These are phyloP conservation scores for Cadophora malorum DNA, from an alignment of 2,329 filamentous ascomycete genomes.

Conservation along the genomic window DNA sequence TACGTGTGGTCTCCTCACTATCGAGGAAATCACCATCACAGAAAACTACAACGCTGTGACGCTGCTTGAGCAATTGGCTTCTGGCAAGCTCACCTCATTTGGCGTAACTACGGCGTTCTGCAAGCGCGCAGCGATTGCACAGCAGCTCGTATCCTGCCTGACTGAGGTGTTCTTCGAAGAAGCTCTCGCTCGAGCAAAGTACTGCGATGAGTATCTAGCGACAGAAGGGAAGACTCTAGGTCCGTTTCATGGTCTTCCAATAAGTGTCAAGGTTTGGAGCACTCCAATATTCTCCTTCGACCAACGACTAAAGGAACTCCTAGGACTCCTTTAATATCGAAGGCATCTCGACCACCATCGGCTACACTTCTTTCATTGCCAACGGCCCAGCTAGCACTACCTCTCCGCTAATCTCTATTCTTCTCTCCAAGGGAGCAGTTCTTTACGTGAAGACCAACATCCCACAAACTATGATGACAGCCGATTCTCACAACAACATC, in stretches of 20 bases:
- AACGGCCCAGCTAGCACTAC: conserved; percentile 69
- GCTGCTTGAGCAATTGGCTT: conserved; percentile 12
- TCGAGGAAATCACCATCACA: conserved; percentile 19
- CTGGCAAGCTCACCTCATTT: conserved; percentile 11
- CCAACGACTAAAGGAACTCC: not conserved
- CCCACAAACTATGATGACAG: conserved; percentile 67
- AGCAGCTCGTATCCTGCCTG: conserved; percentile 21
- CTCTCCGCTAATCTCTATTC: conserved; percentile 72
- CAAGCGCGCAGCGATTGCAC: conserved; percentile 23
- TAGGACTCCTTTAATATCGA: conserved; percentile 71
- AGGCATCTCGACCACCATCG: conserved; percentile 81
- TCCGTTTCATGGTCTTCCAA: conserved; percentile 32
- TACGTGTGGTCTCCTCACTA: conserved; percentile 15
- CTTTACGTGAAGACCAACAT: conserved; percentile 91
- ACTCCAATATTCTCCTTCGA: not conserved
- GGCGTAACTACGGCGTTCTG: conserved; percentile 20
- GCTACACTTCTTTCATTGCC: conserved; percentile 70
- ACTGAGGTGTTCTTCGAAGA: conserved; percentile 24
- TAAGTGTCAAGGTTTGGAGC: conserved; percentile 28
- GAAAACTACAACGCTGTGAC: conserved; percentile 20
- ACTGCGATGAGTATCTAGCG: conserved; percentile 22
- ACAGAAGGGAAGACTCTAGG: conserved; percentile 25
- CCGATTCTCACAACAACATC: conserved; percentile 56
- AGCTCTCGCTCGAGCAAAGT: conserved; percentile 21
- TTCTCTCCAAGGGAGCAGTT: conserved; percentile 84